Evolutionary conservation across 2,329 filamentous ascomycete species (phyloP).

Genomic region (Ceratocystis alfenasii): DNA sequence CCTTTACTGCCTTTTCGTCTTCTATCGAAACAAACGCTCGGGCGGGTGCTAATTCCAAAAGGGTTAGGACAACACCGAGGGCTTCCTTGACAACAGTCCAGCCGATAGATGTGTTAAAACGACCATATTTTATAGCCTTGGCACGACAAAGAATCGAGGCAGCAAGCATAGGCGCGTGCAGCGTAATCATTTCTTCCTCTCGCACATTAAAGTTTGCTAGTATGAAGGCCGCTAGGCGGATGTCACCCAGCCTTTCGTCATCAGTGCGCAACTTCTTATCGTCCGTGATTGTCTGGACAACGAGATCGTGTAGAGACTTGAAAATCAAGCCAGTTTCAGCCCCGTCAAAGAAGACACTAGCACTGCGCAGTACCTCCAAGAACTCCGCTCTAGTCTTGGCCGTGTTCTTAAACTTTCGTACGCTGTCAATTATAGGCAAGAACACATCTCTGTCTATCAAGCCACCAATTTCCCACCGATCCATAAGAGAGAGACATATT

Average conservation of each 20-base stretch:
- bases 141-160: conserved; percentile 42
- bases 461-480: conserved; percentile 92
- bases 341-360: conserved; percentile 92
- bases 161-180: conserved; percentile 68
- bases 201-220: conserved; percentile 79
- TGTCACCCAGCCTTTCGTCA: conserved; percentile 45
- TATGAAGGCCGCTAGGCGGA: conserved; percentile 70
- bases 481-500: conserved; percentile 91
- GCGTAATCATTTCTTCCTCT: conserved; percentile 87
- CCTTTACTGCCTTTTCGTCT: conserved; percentile 22
- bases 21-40: conserved; percentile 41
- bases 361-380: conserved; percentile 78
- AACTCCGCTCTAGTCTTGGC: conserved; percentile 59
- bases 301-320: conserved; percentile 60
- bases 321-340: conserved; percentile 93
- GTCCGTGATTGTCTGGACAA: conserved; percentile 43
- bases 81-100: conserved; percentile 34
- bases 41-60: conserved; percentile 54
- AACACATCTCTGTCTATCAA: conserved; percentile 82
- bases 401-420: conserved; percentile 58
- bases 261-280: conserved; percentile 12
- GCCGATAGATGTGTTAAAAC: conserved; percentile 42
- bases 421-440: conserved; percentile 68
- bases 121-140: conserved; percentile 14
- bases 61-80: conserved; percentile 41